Conservation (phyloP, 2,329 filamentous ascomycete genomes). For the Coleophoma eucalyptorum region DNA sequence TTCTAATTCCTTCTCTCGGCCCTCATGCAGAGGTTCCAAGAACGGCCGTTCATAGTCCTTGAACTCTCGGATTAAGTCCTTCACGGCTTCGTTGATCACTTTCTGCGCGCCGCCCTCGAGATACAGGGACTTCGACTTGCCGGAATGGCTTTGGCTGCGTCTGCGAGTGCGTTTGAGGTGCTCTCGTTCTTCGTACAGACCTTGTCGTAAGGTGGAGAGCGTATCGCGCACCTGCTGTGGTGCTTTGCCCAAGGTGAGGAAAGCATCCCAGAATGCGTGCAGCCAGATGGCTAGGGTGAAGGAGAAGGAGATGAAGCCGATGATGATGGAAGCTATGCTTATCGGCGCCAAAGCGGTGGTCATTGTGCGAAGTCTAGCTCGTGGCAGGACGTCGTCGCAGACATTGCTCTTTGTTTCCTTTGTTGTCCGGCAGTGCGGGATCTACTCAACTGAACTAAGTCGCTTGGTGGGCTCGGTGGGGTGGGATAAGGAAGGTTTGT, state of each 20-base stretch:
- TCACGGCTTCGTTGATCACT: conserved; percentile 18
- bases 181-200: conserved; percentile 19
- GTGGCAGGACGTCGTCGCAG: too few species aligned
- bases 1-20: conserved; percentile 19
- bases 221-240: conserved; percentile 13
- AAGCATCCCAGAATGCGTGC: conserved; percentile 17
- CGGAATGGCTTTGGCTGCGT: conserved; percentile 1
- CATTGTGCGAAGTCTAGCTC: not conserved
- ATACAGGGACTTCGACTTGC: conserved; percentile 10
- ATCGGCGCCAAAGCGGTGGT: conserved; percentile 7
- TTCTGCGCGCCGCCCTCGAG: conserved; percentile 13
- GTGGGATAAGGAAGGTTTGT: too few species aligned
- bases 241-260: conserved; percentile 12
- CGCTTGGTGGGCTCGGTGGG: too few species aligned
- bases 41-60: conserved; percentile 14
- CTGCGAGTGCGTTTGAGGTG: conserved; percentile 14
- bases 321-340: conserved; percentile 11
- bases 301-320: conserved; percentile 18
- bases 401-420: too few species aligned
- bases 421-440: too few species aligned
- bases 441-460: too few species aligned
- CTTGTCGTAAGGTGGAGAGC: conserved; percentile 16
- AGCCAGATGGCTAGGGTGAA: conserved; percentile 17
- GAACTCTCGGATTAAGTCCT: conserved; percentile 19
- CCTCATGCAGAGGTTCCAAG: conserved; percentile 10